Base-by-base conservation (phyloP, 2,329 filamentous ascomycete genomes). In the Diaporthe nobilis region DNA sequence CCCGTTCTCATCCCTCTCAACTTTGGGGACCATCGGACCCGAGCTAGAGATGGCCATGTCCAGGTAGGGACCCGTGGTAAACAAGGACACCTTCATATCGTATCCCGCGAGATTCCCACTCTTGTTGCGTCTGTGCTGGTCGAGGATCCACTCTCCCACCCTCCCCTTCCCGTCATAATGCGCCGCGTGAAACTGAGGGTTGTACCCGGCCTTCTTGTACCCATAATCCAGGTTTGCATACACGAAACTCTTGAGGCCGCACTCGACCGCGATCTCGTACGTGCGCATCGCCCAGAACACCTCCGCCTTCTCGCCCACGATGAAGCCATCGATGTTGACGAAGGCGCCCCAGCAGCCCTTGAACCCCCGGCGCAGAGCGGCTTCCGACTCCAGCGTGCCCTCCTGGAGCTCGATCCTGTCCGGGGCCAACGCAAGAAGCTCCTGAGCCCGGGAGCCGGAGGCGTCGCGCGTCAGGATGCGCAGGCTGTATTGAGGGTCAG, bases 401-500 rank as follows among this genome's bases (percentile, higher is more conserved):
- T 85, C 79, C 10, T 88, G 67, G 2, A 89, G 81, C 44, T 86
- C 83, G n/a, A 90, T 72, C 20, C 71, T 86, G 49, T 88, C 84
- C 4, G 75, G 73, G 1, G 85, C 84, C 20, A 88, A 82, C 0
- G 82, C 77, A 31, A 84, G 80, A 8, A 90, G 84, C 0, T 86
- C 77, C 76, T 84, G 81, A 34, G 88, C 86, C 1, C 87, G 83
- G 0, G 78, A 28, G 1, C 85, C 87, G 10, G 77, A 82, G 12
- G 83, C 73, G 78, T 89, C 83, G 12, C 88, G 85, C 2, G 89
- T 90, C 10, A 91, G 81, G 31, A 88, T 83, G 39, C 86, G 85
- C 75, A 87, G 82, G 39, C 81, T 78, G 81, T 90, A 90, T 63
- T 82, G 81, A 49, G 83, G 82, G 76, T 86, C 85, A 70, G 82